A percentile compares a stretch with the other conserved stretches of the same genome.
These are phyloP conservation scores for Sisymbrium altissimum DNA, from an alignment of 345 rosid genomes.

Conservation along the genomic window DNA sequence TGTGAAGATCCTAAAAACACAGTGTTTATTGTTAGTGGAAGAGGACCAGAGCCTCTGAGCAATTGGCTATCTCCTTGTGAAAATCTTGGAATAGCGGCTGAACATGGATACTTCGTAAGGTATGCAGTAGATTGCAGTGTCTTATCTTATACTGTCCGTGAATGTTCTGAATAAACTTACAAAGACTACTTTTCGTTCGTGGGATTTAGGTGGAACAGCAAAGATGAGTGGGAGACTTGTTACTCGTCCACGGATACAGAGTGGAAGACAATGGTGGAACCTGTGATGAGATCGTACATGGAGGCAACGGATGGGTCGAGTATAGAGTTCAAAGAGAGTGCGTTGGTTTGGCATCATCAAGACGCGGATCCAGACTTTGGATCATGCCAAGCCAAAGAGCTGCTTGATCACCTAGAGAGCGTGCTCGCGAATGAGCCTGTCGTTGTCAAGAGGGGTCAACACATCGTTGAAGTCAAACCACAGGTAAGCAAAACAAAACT, in stretches of 20 bases:
- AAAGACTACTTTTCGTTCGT: background rate
- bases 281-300: slow-evolving; percentile 47
- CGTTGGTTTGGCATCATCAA: slow-evolving; percentile 63
- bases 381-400: slow-evolving; percentile 55
- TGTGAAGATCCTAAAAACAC: slow-evolving; percentile 37
- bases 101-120: slow-evolving; percentile 47
- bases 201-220: slow-evolving; percentile 42
- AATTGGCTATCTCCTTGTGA: slow-evolving; percentile 39
- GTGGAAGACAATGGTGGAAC: slow-evolving; percentile 48
- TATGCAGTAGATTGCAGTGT: background rate
- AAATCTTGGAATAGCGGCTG: slow-evolving; percentile 46
- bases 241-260: slow-evolving; percentile 34
- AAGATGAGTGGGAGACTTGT: slow-evolving; percentile 49
- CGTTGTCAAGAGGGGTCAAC: slow-evolving; percentile 50
- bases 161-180: background rate
- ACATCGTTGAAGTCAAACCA: slow-evolving; percentile 59
- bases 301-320: slow-evolving; percentile 60
- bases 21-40: slow-evolving; percentile 45
- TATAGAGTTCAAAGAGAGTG: slow-evolving; percentile 58
- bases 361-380: slow-evolving; percentile 60
- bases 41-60: slow-evolving; percentile 34
- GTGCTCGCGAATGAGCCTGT: slow-evolving; percentile 59
- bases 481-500: slow-evolving; percentile 38
- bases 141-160: background rate
- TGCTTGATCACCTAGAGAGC: slow-evolving; percentile 56